Evolutionary conservation across 2,329 filamentous ascomycete species (phyloP).

Genomic region (Davidsoniella virescens): DNA sequence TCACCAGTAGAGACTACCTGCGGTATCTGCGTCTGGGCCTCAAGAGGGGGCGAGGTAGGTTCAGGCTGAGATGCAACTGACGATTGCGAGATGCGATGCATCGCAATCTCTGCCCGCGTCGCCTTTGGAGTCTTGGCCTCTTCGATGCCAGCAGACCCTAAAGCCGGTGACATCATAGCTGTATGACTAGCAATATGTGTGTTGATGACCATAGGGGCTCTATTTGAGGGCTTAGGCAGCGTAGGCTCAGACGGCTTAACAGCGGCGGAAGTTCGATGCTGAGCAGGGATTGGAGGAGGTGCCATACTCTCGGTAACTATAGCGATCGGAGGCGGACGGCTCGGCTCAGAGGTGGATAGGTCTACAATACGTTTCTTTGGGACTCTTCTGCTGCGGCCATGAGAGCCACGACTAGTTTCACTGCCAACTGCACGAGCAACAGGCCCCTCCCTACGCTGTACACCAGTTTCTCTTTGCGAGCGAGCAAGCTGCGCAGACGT

Average conservation of each 20-base stretch:
- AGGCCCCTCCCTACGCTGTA: conserved; percentile 44
- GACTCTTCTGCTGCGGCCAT: conserved; percentile 22
- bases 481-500: conserved; percentile 26
- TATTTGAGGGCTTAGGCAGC: background rate
- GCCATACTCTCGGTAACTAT: conserved; percentile 9
- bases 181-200: background rate
- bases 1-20: conserved; percentile 9
- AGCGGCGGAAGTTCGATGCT: background rate
- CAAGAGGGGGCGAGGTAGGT: conserved; percentile 9
- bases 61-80: conserved; percentile 11
- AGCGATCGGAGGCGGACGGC: conserved; percentile 1
- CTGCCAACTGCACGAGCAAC: conserved; percentile 35
- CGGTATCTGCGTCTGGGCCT: conserved; percentile 6
- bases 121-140: conserved; percentile 2
- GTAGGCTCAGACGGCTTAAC: background rate
- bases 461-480: conserved; percentile 6
- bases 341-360: conserved; percentile 37
- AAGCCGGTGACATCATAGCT: background rate
- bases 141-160: background rate
- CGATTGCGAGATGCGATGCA: conserved; percentile 12
- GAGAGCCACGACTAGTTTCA: conserved; percentile 32
- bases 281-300: conserved; percentile 8
- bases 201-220: conserved; percentile 2
- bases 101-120: background rate
- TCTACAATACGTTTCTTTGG: conserved; percentile 50